Percentiles rank a stretch among this genome's conserved stretches.
Evolutionary conservation across 441 rosid genomes (phyloP).

Genomic region (Eutrema salsugineum): DNA sequence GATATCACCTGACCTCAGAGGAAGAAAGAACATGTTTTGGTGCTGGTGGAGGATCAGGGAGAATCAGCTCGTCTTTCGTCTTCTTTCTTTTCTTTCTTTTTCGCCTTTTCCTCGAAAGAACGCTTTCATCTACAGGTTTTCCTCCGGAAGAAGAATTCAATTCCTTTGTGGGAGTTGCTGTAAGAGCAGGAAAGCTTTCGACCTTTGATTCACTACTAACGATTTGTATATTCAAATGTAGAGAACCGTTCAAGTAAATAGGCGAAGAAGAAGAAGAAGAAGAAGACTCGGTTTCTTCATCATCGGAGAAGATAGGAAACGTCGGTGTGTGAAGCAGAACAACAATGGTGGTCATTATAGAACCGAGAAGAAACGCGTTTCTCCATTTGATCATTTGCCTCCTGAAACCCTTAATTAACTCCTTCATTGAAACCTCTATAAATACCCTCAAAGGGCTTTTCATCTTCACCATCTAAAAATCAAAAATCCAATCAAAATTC

Average conservation of each 20-base stretch:
- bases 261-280: conserved; percentile 15
- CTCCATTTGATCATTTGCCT: conserved; percentile 53
- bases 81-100: conserved; percentile 25
- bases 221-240: conserved; percentile 38
- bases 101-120: conserved; percentile 7
- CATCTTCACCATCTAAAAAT: conserved; percentile 17
- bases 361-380: conserved; percentile 46
- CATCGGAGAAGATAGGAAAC: conserved; percentile 32
- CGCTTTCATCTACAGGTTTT: conserved; percentile 10
- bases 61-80: conserved; percentile 22
- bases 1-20: conserved; percentile 43
- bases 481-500: background rate
- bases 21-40: conserved; percentile 28
- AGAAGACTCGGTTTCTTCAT: conserved; percentile 15
- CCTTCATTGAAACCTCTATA: conserved; percentile 35
- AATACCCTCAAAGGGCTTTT: conserved; percentile 21
- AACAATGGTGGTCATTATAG: conserved; percentile 42
- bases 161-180: conserved; percentile 25
- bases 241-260: conserved; percentile 37
- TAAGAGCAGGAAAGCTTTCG: conserved; percentile 28
- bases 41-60: conserved; percentile 38
- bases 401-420: conserved; percentile 32
- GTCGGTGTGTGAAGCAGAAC: conserved; percentile 45
- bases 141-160: conserved; percentile 31
- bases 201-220: conserved; percentile 35